Evolutionary conservation across 768 basidiomycete genomes (phyloP).

Genomic region (Suillus alpinus): DNA sequence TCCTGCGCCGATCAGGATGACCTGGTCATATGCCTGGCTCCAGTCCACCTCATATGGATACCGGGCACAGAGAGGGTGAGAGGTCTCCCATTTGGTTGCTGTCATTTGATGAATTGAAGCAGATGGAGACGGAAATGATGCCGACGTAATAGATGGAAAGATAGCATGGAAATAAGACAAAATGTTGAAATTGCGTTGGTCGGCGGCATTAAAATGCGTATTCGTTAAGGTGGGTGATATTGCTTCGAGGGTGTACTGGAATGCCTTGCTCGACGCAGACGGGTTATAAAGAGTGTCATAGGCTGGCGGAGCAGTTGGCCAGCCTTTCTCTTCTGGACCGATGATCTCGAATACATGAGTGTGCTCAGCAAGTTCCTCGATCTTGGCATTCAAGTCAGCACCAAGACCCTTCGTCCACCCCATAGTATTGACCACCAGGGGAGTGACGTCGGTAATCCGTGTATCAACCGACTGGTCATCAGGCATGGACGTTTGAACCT

Average conservation of each 20-base stretch:
- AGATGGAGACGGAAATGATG: constrained; percentile 13
- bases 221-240: constrained; percentile 37
- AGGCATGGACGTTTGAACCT: constrained; percentile 47
- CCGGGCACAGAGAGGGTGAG: constrained; percentile 61
- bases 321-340: constrained; percentile 19
- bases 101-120: constrained; percentile 31
- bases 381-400: constrained; percentile 66
- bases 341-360: constrained; percentile 23
- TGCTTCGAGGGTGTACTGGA: constrained; percentile 32
- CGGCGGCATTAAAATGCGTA: constrained; percentile 44
- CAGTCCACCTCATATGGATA: constrained; percentile 74
- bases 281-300: constrained; percentile 8
- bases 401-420: constrained; percentile 97
- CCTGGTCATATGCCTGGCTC: constrained; percentile 50
- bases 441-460: constrained; percentile 58
- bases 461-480: constrained; percentile 28
- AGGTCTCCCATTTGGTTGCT: constrained; percentile 61
- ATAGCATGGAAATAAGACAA: constrained; percentile 76
- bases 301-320: constrained; percentile 13
- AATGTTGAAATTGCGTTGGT: constrained; percentile 66
- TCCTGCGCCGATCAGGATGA: constrained; percentile 72
- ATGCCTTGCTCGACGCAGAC: neutral
- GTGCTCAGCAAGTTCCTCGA: constrained; percentile 68
- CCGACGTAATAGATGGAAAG: constrained; percentile 25
- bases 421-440: constrained; percentile 93